phyloP scores from a whole-genome alignment of 106 monocot genomes.

The Posidonia australis region DNA sequence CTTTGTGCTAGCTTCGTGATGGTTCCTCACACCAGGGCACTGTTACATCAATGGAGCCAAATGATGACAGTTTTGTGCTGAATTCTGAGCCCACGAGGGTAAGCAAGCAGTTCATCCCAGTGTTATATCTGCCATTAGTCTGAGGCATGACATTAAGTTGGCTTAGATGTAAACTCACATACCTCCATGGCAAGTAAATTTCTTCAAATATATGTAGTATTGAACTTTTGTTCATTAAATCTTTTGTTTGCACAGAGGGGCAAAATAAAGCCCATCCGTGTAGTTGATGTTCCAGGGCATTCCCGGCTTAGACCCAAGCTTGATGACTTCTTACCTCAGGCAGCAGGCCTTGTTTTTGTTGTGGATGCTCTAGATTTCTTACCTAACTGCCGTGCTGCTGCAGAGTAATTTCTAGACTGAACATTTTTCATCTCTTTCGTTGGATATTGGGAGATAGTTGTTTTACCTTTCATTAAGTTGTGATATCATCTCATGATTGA shows the following conservation, averaged over 20 bases:
- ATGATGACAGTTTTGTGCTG: slow-evolving; percentile 66
- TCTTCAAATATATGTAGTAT: too few relatives aligned
- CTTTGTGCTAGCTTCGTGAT: slow-evolving; percentile 72
- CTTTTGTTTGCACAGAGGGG: slow-evolving; percentile 26
- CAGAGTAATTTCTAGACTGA: slow-evolving; percentile 51
- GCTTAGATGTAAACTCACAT: too few relatives aligned
- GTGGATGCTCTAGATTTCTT: slow-evolving; percentile 97
- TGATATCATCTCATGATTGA: too few relatives aligned
- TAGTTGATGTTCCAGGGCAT: slow-evolving; percentile 96
- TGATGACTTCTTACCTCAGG: slow-evolving; percentile 74
- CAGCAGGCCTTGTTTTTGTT: slow-evolving; percentile 83
- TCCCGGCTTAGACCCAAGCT: slow-evolving; percentile 74
- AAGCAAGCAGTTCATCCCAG: neutral
- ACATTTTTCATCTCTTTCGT: neutral
- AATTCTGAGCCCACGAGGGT: slow-evolving; percentile 83
- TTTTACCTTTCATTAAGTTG: neutral
- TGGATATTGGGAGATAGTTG: neutral
- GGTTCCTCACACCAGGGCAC: slow-evolving; percentile 87
- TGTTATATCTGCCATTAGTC: neutral
- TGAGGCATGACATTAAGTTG: too few relatives aligned
- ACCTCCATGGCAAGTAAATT: too few relatives aligned
- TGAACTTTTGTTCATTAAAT: too few relatives aligned
- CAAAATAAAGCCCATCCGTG: slow-evolving; percentile 59
- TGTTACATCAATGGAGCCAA: slow-evolving; percentile 96
- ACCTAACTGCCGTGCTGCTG: slow-evolving; percentile 61